A percentile compares a stretch with the other conserved stretches of the same genome.
phyloP scores from a whole-genome alignment of 306 rosid genomes.

The Mimosa pudica region DNA sequence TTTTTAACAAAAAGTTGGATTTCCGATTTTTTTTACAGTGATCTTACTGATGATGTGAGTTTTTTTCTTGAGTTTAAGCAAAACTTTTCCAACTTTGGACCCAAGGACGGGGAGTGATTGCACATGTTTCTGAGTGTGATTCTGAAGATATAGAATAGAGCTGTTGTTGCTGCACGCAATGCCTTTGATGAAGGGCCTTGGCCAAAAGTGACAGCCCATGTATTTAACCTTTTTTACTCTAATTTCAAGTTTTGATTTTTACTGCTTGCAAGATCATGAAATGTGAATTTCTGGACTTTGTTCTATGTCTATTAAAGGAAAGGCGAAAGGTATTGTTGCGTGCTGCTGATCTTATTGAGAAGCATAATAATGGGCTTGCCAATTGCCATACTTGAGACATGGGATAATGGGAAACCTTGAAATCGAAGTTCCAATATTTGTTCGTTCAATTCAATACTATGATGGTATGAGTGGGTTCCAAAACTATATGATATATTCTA shows the following conservation, averaged over 20 bases:
- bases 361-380: slow-evolving; percentile 67
- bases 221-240: slow-evolving; percentile 36
- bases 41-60: slow-evolving; percentile 25
- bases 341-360: slow-evolving; percentile 81
- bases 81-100: slow-evolving; percentile 76
- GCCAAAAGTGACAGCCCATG: slow-evolving; percentile 93
- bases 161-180: slow-evolving; percentile 83
- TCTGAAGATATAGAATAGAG: slow-evolving; percentile 75
- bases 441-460: slow-evolving; percentile 72
- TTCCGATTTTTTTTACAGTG: not conserved
- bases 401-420: slow-evolving; percentile 92
- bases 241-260: not conserved
- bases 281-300: slow-evolving; percentile 22
- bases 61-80: slow-evolving; percentile 49
- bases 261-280: not conserved
- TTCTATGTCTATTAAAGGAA: slow-evolving; percentile 51
- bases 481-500: not conserved
- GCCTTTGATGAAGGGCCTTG: slow-evolving; percentile 95
- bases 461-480: slow-evolving; percentile 55
- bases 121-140: slow-evolving; percentile 84
- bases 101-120: slow-evolving; percentile 86
- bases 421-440: slow-evolving; percentile 70
- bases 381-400: slow-evolving; percentile 73
- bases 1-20: not conserved
- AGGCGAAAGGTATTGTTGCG: slow-evolving; percentile 65